These are phyloP conservation scores for Mycena galericulata DNA, from an alignment of 768 basidiomycete genomes.

Conservation along the genomic window DNA sequence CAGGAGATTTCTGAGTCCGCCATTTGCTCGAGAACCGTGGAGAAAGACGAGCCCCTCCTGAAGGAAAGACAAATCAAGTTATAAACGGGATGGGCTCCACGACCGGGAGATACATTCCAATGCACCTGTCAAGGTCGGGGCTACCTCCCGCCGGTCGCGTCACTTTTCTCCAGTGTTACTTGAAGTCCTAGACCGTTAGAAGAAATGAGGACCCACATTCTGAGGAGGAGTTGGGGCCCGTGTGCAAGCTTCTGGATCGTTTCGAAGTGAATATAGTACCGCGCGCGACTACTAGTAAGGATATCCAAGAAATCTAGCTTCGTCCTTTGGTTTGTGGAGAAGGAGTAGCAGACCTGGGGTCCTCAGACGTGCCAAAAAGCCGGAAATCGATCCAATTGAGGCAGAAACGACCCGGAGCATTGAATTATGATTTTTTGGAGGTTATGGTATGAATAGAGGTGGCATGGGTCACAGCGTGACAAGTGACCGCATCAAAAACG, in stretches of 20 bases:
- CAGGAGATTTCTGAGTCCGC: conserved; percentile 1
- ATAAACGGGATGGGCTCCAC: neutral
- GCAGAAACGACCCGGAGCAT: neutral
- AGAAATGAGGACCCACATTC: neutral
- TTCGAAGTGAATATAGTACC: neutral
- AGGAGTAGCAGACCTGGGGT: conserved; percentile 13
- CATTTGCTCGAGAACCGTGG: conserved; percentile 3
- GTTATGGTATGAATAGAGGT: no score
- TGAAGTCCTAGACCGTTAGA: no score
- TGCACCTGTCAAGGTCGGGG: neutral
- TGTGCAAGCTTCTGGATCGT: neutral
- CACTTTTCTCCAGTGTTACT: neutral
- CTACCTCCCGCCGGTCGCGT: neutral
- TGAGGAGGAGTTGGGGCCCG: neutral
- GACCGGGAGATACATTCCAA: no score
- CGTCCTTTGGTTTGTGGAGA: neutral
- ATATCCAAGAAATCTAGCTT: neutral
- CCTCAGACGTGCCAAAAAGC: neutral
- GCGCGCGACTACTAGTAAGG: neutral
- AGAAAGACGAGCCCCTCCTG: neutral
- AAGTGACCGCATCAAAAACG: no score
- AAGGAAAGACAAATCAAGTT: neutral
- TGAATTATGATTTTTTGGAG: no score
- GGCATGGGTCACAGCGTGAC: no score
- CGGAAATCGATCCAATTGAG: neutral